Evolutionary conservation across 1,284 basidiomycete genomes (phyloP).

Genomic region (Apiotrichum gamsii): DNA sequence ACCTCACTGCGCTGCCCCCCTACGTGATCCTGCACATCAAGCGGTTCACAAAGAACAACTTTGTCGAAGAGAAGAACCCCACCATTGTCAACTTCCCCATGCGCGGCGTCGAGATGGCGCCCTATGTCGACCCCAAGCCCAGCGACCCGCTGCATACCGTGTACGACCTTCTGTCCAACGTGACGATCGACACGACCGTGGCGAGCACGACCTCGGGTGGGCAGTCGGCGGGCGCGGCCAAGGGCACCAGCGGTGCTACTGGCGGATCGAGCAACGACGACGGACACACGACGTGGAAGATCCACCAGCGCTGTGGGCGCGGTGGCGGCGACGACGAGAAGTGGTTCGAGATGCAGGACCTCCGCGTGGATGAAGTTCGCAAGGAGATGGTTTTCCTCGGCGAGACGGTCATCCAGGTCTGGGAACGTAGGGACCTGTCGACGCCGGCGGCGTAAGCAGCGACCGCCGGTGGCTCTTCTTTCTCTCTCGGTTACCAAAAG

Average conservation of each 20-base stretch:
- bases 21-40: constrained; percentile 95
- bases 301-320: constrained; percentile 66
- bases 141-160: constrained; percentile 56
- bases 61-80: constrained; percentile 98
- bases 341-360: constrained; percentile 96
- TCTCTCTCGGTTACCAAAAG: not conserved
- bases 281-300: constrained; percentile 62
- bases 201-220: constrained; percentile 62
- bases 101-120: constrained; percentile 80
- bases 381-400: constrained; percentile 98
- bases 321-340: constrained; percentile 78
- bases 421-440: constrained; percentile 44
- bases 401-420: constrained; percentile 85
- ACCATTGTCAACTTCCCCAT: constrained; percentile 97
- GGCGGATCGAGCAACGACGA: too few relatives aligned
- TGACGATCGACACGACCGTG: constrained; percentile 81
- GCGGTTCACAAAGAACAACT: constrained; percentile 95
- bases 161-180: constrained; percentile 94
- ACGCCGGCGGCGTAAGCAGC: constrained; percentile 12
- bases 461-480: not conserved
- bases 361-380: constrained; percentile 90
- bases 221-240: constrained; percentile 23
- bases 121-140: constrained; percentile 74
- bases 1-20: constrained; percentile 77
- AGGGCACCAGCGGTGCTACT: too few relatives aligned